phyloP scores from a whole-genome alignment of 1,139 yeast genomes.

The Suhomyces guaymorum region DNA sequence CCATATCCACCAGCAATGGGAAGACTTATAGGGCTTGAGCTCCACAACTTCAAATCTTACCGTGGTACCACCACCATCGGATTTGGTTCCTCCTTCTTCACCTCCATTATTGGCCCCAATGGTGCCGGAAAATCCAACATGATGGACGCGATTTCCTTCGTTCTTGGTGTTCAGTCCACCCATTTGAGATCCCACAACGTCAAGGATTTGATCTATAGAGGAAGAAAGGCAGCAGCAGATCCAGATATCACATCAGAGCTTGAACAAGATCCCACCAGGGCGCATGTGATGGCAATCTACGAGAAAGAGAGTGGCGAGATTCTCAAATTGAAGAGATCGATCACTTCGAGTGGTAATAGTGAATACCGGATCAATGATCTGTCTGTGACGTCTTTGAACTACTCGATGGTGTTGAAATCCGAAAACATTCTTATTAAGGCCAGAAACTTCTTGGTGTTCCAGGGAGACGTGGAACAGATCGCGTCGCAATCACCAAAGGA shows the following conservation, averaged over 20 bases:
- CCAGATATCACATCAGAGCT: conserved; percentile 21
- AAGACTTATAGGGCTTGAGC: conserved; percentile 68
- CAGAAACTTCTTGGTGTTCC: conserved; percentile 88
- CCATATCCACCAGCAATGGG: conserved; percentile 55
- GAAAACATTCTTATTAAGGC: conserved; percentile 89
- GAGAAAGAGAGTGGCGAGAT: conserved; percentile 60
- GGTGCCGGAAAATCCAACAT: conserved; percentile 97
- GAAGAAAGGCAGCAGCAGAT: conserved; percentile 37
- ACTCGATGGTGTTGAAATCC: conserved; percentile 63
- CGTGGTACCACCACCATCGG: conserved; percentile 75
- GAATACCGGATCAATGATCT: conserved; percentile 69
- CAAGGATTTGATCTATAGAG: conserved; percentile 80
- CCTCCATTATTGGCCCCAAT: conserved; percentile 95
- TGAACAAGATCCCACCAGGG: conserved; percentile 53
- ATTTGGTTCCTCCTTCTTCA: conserved; percentile 79
- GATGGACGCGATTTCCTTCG: conserved; percentile 98
- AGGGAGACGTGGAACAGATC: conserved; percentile 93
- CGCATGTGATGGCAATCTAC: conserved; percentile 82
- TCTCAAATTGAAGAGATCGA: conserved; percentile 54
- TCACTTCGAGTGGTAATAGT: conserved; percentile 59
- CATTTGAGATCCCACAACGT: conserved; percentile 76
- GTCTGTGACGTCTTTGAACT: conserved; percentile 64
- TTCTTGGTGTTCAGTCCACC: conserved; percentile 77
- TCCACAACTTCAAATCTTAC: conserved; percentile 89
- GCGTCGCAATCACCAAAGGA: conserved; percentile 87